Evolutionary conservation across 495 filamentous ascomycete genomes (phyloP).

Genomic region (Xylaria curta): DNA sequence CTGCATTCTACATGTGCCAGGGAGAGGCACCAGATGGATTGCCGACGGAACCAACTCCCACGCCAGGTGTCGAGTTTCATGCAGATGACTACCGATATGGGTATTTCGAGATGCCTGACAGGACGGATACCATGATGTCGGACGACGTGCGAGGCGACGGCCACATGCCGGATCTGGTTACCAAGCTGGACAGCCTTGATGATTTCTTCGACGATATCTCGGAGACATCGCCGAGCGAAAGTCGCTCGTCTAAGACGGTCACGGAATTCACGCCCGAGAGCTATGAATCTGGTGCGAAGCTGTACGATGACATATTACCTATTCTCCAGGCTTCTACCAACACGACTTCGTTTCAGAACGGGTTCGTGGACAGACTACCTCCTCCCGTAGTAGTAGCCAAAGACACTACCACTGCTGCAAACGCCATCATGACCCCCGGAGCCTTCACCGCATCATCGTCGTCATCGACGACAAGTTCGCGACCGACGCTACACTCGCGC

Average conservation of each 20-base stretch:
- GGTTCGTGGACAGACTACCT: slow-evolving; percentile 76
- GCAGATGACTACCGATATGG: slow-evolving; percentile 84
- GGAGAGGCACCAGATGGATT: slow-evolving; percentile 52
- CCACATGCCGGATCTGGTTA: slow-evolving; percentile 81
- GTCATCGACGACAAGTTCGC: slow-evolving; percentile 26
- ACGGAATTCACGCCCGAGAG: slow-evolving; percentile 65
- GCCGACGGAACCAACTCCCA: slow-evolving; percentile 70
- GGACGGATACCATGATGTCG: slow-evolving; percentile 90
- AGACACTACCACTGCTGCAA: slow-evolving; percentile 60
- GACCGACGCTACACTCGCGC: slow-evolving; percentile 69
- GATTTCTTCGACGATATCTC: slow-evolving; percentile 84
- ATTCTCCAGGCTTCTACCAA: slow-evolving; percentile 74
- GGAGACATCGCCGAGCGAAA: slow-evolving; percentile 60
- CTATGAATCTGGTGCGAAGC: slow-evolving; percentile 78
- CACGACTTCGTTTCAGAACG: slow-evolving; percentile 85
- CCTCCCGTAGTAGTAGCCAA: slow-evolving; percentile 43
- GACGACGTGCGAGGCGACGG: slow-evolving; percentile 76
- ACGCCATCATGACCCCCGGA: slow-evolving; percentile 71
- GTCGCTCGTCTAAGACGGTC: slow-evolving; percentile 66
- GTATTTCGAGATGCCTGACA: slow-evolving; percentile 69
- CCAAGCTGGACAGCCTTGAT: slow-evolving; percentile 90
- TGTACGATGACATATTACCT: slow-evolving; percentile 93
- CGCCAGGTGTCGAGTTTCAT: slow-evolving; percentile 90
- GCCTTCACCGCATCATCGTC: slow-evolving; percentile 46
- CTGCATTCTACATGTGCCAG: slow-evolving; percentile 90